These are phyloP conservation scores for Fusarium sp. DNA, from an alignment of 2,329 filamentous ascomycete genomes.

Conservation along the genomic window DNA sequence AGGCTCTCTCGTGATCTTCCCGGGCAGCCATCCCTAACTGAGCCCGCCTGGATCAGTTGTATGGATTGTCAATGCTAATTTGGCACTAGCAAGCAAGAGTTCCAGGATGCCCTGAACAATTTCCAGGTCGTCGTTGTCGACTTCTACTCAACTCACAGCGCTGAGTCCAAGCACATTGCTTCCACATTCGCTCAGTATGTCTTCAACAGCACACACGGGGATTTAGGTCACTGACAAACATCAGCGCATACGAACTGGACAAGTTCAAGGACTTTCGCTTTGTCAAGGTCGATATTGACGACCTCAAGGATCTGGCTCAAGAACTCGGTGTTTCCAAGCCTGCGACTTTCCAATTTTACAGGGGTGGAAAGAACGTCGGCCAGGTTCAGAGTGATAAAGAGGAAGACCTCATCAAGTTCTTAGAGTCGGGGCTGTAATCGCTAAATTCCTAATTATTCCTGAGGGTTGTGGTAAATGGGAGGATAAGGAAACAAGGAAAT, in stretches of 20 bases:
- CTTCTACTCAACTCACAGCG: conserved; percentile 27
- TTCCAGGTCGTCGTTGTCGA: conserved; percentile 29
- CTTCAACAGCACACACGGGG: accelerated
- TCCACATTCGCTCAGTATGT: conserved; percentile 28
- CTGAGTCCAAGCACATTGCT: conserved; percentile 28
- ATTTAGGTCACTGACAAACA: accelerated
- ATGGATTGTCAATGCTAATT: not conserved
- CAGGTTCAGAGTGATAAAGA: conserved; percentile 15
- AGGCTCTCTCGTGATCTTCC: not conserved
- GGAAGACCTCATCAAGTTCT: conserved; percentile 21
- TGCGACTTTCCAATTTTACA: conserved; percentile 30
- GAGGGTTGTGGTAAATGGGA: not conserved
- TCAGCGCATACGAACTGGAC: conserved; percentile 26
- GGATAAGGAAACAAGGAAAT: not conserved
- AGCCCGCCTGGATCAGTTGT: not conserved
- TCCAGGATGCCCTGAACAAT: conserved; percentile 21
- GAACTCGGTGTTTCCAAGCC: conserved; percentile 18
- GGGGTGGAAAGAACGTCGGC: conserved; percentile 24
- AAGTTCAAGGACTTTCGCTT: conserved; percentile 36
- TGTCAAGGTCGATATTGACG: conserved; percentile 32
- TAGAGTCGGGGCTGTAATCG: conserved; percentile 21
- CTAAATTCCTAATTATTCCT: not conserved
- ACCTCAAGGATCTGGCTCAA: conserved; percentile 13
- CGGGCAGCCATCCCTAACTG: not conserved
- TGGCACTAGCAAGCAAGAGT: conserved; percentile 18